These are phyloP conservation scores for Tulasnella sp. DNA, from an alignment of 768 basidiomycete species.

Conservation along the genomic window DNA sequence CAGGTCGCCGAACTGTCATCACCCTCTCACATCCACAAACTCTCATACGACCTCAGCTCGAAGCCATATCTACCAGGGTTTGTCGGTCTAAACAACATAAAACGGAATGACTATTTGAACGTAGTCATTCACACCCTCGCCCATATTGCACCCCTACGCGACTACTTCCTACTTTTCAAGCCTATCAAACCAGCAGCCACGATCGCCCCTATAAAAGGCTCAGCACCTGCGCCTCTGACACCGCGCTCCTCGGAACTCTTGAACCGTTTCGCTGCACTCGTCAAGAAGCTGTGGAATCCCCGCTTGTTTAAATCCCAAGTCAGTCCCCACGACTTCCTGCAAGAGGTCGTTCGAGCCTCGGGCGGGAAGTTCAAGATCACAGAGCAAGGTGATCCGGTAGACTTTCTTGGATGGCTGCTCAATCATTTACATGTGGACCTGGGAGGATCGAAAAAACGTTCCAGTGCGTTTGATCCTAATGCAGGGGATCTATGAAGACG, in stretches of 20 bases:
- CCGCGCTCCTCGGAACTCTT: slow-evolving; percentile 54
- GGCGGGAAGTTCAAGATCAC: slow-evolving; percentile 86
- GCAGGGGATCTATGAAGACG: neutral
- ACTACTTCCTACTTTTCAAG: slow-evolving; percentile 59
- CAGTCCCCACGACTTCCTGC: slow-evolving; percentile 96
- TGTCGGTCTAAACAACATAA: slow-evolving; percentile 96
- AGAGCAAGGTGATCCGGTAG: slow-evolving; percentile 90
- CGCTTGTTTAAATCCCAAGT: slow-evolving; percentile 95
- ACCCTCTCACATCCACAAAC: slow-evolving; percentile 48
- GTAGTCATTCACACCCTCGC: slow-evolving; percentile 89
- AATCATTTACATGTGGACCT: slow-evolving; percentile 88
- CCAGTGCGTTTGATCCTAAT: slow-evolving; percentile 54
- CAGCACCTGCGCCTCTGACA: neutral
- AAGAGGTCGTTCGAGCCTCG: slow-evolving; percentile 87
- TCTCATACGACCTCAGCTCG: slow-evolving; percentile 73
- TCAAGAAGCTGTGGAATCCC: slow-evolving; percentile 95
- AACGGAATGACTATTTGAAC: slow-evolving; percentile 94
- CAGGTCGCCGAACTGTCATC: slow-evolving; percentile 39
- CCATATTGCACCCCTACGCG: slow-evolving; percentile 81
- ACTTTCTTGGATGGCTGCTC: slow-evolving; percentile 91
- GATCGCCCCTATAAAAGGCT: slow-evolving; percentile 44
- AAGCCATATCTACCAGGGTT: slow-evolving; percentile 85
- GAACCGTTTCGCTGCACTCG: slow-evolving; percentile 73
- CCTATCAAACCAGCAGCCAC: slow-evolving; percentile 38
- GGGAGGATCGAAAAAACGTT: slow-evolving; percentile 85